Conservation (phyloP, 108 stramenopile species). For the Skeletonema menzelii region DNA sequence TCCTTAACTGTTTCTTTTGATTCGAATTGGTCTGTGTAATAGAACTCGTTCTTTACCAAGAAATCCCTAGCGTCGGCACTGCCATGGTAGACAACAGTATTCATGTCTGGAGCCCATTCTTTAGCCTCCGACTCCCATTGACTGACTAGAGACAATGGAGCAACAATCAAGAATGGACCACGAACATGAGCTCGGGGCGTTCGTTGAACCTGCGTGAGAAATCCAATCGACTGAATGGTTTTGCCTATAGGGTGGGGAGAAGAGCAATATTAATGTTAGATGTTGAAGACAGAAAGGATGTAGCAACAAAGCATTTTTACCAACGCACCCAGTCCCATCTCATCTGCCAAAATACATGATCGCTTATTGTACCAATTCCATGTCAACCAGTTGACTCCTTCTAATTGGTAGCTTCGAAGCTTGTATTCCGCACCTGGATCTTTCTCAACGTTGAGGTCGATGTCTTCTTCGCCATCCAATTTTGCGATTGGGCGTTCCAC, state of each 20-base stretch:
- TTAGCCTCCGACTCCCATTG: slow-evolving; percentile 93
- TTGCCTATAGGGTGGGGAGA: slow-evolving; percentile 5
- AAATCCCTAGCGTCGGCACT: slow-evolving; percentile 88
- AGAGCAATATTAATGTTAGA: not conserved
- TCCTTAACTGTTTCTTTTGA: slow-evolving; percentile 62
- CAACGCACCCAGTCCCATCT: slow-evolving; percentile 87
- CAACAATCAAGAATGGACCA: slow-evolving; percentile 95
- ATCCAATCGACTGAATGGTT: slow-evolving; percentile 82
- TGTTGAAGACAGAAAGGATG: not conserved
- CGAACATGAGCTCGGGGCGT: slow-evolving; percentile 51
- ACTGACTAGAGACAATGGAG: slow-evolving; percentile 85
- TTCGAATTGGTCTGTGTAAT: slow-evolving; percentile 80
- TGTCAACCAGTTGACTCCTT: slow-evolving; percentile 97
- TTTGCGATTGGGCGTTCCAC: slow-evolving; percentile 55
- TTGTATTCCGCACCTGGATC: slow-evolving; percentile 52
- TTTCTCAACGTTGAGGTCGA: slow-evolving; percentile 40
- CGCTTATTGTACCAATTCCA: slow-evolving; percentile 92
- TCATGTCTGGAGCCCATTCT: slow-evolving; percentile 94
- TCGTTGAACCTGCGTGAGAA: slow-evolving; percentile 64
- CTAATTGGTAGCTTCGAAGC: slow-evolving; percentile 93
- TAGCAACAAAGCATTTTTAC: not conserved
- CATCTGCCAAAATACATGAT: slow-evolving; percentile 96
- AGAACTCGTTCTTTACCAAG: slow-evolving; percentile 88
- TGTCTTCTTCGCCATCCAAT: slow-evolving; percentile 41
- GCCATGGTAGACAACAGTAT: slow-evolving; percentile 94